These are phyloP conservation scores for Mollisiaceae sp. DNA, from an alignment of 2,329 filamentous ascomycete species.

Conservation along the genomic window DNA sequence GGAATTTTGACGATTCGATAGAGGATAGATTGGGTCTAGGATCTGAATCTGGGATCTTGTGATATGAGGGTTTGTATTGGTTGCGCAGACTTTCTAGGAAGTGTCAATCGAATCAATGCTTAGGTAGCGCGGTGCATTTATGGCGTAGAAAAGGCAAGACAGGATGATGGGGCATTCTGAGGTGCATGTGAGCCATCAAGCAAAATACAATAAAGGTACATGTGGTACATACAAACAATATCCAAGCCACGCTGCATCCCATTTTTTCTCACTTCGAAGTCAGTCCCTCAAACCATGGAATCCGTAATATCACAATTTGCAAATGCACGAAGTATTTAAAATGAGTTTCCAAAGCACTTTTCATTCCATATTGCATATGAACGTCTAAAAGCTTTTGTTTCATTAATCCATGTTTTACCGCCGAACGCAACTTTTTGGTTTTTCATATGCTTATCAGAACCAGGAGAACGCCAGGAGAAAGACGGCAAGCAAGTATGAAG, in stretches of 20 bases:
- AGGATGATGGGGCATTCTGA: slow-evolving; percentile 16
- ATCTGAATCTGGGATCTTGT: not conserved
- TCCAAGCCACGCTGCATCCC: not conserved
- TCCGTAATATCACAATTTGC: no score
- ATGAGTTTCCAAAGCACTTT: slow-evolving; percentile 15
- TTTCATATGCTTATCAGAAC: not conserved
- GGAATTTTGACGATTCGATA: slow-evolving; percentile 18
- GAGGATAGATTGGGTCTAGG: slow-evolving; percentile 4
- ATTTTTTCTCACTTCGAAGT: not conserved
- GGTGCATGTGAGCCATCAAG: slow-evolving; percentile 17
- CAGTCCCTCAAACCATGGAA: not conserved
- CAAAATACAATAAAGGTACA: slow-evolving; percentile 2
- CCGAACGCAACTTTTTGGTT: not conserved
- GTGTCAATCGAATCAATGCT: not conserved
- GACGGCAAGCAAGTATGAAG: slow-evolving; percentile 5
- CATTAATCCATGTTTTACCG: not conserved
- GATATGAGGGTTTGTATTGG: slow-evolving; percentile 1
- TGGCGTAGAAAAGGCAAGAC: slow-evolving; percentile 25
- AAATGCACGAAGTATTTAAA: not conserved
- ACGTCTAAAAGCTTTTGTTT: slow-evolving; percentile 7
- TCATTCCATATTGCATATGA: slow-evolving; percentile 11
- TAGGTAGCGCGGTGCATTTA: slow-evolving; percentile 26
- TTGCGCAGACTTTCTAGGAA: slow-evolving; percentile 10
- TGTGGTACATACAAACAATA: not conserved
- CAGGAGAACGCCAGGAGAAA: slow-evolving; percentile 5